Percentiles rank a stretch among this genome's conserved stretches.
Evolutionary conservation across 768 basidiomycete genomes (phyloP).

Genomic region (Calocera viscosa): DNA sequence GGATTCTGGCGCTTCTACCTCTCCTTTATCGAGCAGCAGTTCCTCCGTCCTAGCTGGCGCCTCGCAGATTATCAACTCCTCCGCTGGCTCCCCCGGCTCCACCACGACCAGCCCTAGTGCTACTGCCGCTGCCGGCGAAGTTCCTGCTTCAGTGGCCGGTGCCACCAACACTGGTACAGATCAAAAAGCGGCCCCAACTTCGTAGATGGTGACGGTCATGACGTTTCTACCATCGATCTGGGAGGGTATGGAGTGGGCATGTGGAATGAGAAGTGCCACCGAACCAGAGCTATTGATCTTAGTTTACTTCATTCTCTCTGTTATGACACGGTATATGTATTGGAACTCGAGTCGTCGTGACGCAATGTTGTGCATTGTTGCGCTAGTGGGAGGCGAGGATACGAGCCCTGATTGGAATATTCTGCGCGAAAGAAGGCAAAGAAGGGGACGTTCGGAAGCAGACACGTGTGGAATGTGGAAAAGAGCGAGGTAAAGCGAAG

Average conservation of each 20-base stretch:
- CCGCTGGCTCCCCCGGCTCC: no score
- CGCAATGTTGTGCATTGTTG: not conserved
- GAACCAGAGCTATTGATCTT: not conserved
- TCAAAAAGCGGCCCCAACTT: no score
- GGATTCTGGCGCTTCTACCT: conserved; percentile 11
- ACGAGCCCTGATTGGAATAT: not conserved
- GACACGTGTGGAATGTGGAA: not conserved
- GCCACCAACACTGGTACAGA: no score
- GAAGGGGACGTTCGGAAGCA: conserved; percentile 1
- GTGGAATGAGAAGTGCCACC: not conserved
- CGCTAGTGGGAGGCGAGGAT: not conserved
- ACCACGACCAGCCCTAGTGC: not conserved
- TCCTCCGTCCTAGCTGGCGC: no score
- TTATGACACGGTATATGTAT: not conserved
- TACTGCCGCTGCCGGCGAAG: not conserved
- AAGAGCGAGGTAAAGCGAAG: not conserved
- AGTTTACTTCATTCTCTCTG: not conserved
- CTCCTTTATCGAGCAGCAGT: no score
- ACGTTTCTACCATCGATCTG: no score
- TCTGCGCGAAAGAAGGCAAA: not conserved
- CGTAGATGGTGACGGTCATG: no score
- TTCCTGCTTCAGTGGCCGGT: no score
- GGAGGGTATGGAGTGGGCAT: no score
- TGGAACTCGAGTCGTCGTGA: not conserved
- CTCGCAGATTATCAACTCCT: no score